phyloP scores from a whole-genome alignment of 2,329 filamentous ascomycete genomes.

The Penicillium sp. region DNA sequence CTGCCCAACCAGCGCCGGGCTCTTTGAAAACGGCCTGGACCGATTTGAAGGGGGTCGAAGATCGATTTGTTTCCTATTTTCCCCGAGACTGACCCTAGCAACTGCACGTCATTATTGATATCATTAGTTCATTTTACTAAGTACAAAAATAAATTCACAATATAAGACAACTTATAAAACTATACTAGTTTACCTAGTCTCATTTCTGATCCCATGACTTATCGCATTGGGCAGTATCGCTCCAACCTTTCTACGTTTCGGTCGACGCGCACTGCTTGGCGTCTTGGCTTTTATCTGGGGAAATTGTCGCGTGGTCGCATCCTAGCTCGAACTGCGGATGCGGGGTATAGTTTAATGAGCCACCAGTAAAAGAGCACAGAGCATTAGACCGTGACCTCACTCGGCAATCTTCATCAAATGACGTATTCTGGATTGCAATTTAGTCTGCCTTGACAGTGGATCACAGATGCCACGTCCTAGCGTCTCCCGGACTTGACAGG shows the following conservation, averaged over 20 bases:
- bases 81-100: constrained; percentile 11
- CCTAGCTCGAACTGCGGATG: constrained; percentile 12
- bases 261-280: constrained; percentile 11
- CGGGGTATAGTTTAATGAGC: constrained; percentile 20
- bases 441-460: not conserved
- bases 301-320: constrained; percentile 22
- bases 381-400: not conserved
- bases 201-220: constrained; percentile 1
- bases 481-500: too few species aligned
- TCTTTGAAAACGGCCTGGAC: constrained; percentile 18
- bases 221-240: not conserved
- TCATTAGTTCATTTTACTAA: not conserved
- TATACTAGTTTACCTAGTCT: not conserved
- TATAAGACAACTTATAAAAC: not conserved
- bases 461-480: not conserved
- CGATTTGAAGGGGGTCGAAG: constrained; percentile 9
- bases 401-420: not conserved
- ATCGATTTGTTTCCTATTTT: constrained; percentile 20
- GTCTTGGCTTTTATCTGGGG: constrained; percentile 24
- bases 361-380: not conserved
- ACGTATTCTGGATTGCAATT: not conserved
- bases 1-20: constrained; percentile 11
- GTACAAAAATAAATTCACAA: not conserved
- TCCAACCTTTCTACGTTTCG: not conserved
- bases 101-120: constrained; percentile 18